Base-by-base conservation (phyloP, 1,284 basidiomycete species). In the Golubevia sp. region DNA sequence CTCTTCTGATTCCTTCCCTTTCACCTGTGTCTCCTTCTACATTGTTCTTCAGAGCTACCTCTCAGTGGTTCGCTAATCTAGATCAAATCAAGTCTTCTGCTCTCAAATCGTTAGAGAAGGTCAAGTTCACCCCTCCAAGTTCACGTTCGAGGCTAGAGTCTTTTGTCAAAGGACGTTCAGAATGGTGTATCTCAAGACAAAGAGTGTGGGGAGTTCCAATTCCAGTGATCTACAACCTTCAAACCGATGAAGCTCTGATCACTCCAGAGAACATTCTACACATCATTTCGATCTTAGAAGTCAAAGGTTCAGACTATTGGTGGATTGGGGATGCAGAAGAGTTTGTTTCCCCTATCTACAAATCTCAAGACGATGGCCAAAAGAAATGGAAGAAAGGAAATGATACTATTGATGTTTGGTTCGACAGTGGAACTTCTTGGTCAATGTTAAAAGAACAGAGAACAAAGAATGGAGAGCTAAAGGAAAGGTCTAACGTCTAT, bases 341-440 rank as follows among this genome's bases (percentile, higher is more conserved):
- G 27, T 97, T 99, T 79, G 76, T 83, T 4, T 73, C 76, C 27
- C 76, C 77, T 1, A 63, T 64, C 34, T 69, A 79, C 50, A 68
- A 67, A 25, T n/a, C n/a, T n/a, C n/a, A n/a, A n/a, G n/a, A n/a
- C n/a, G 49, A 60, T 2, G 48, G 49, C 2, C 58, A 62, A 21
- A 64, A 61, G 21, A 48, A 30, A 1, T 79, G 77, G 77, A 62
- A 64, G 18, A 76, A 74, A 49, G 91, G 94, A 6, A 90, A 88
- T 1, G 97, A 99, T 82, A 99, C 96, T 0, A 92, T 99, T 88
- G 97, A 99, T 82, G 97, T 99, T 2, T 99, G 97, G 97, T 99
- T 99, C 75, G 97, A 99, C 85, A 96, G 93, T 75, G 97, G 97
- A 1, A 90, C 92, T 0, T 94, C 94, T 1, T 99, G 97, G 97